Conservation (phyloP, 1,284 basidiomycete species). For the Cutaneotrichosporon cutaneum region DNA sequence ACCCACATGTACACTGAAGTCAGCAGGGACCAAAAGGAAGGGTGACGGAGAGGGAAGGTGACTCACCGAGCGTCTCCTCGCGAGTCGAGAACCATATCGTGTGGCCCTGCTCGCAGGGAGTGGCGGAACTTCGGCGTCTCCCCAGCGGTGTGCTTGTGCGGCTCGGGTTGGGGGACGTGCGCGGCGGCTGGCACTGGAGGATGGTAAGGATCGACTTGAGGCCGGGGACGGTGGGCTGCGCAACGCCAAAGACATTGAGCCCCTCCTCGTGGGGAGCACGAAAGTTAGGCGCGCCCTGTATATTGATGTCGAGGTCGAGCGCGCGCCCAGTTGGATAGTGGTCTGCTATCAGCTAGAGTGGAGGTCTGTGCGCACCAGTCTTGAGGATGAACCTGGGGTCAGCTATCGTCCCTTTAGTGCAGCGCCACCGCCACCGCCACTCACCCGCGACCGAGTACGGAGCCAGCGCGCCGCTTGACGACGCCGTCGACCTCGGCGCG, state of each 20-base stretch:
- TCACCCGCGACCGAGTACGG: slow-evolving; percentile 74
- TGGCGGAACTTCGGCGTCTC: slow-evolving; percentile 18
- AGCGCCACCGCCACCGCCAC: slow-evolving; percentile 13
- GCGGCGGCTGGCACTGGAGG: slow-evolving; percentile 69
- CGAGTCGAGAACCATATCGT: slow-evolving; percentile 58
- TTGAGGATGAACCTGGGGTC: slow-evolving; percentile 72
- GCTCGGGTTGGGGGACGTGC: slow-evolving; percentile 3
- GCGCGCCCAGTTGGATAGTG: slow-evolving; percentile 83
- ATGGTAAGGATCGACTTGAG: slow-evolving; percentile 87
- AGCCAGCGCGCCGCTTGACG: slow-evolving; percentile 83
- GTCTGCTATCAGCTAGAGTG: slow-evolving; percentile 55
- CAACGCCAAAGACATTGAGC: slow-evolving; percentile 87
- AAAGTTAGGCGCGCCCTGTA: slow-evolving; percentile 93
- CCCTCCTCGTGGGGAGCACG: slow-evolving; percentile 71
- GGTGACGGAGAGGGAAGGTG: neutral
- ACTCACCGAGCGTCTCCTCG: slow-evolving; percentile 54
- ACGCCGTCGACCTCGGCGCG: slow-evolving; percentile 55
- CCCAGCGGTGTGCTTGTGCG: slow-evolving; percentile 13
- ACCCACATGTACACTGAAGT: slow-evolving; percentile 41
- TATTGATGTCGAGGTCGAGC: slow-evolving; percentile 83
- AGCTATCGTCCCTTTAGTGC: slow-evolving; percentile 1
- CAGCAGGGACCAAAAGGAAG: slow-evolving; percentile 9
- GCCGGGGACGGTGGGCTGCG: slow-evolving; percentile 92
- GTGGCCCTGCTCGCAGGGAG: slow-evolving; percentile 28
- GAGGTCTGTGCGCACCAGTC: slow-evolving; percentile 57